Conservation (phyloP, 2,329 filamentous ascomycete species). For the Fusarium nygamai region DNA sequence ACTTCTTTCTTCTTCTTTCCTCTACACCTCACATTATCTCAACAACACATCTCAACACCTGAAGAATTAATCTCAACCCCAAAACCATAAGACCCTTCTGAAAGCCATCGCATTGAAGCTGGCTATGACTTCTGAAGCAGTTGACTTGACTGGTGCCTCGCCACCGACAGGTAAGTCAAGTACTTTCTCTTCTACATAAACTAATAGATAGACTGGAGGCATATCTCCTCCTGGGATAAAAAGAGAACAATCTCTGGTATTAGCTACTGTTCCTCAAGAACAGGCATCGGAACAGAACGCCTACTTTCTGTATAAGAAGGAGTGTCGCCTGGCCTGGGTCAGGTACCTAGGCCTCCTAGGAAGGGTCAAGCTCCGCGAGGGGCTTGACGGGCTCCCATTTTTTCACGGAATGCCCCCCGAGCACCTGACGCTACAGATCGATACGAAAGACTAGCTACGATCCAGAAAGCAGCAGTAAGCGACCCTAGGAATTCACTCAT, state of each 20-base stretch:
- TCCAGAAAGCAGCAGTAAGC: not conserved
- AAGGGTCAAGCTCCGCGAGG: not conserved
- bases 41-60: not conserved
- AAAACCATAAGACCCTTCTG: not conserved
- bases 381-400: not conserved
- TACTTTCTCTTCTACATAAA: not conserved
- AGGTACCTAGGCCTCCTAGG: slow-evolving; percentile 1
- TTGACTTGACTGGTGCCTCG: not conserved
- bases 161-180: not conserved
- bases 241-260: fast-evolving
- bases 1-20: not conserved
- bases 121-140: not conserved
- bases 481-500: not conserved
- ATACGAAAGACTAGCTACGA: fast-evolving
- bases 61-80: not conserved
- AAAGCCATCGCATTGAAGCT: too few species aligned
- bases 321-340: not conserved
- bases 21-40: not conserved
- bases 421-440: not conserved
- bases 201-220: not conserved
- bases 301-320: not conserved
- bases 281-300: not conserved
- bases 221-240: not conserved
- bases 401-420: slow-evolving; percentile 4
- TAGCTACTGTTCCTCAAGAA: fast-evolving